phyloP scores from a whole-genome alignment of 2,329 filamentous ascomycete species.

The Paramyrothecium roridum region DNA sequence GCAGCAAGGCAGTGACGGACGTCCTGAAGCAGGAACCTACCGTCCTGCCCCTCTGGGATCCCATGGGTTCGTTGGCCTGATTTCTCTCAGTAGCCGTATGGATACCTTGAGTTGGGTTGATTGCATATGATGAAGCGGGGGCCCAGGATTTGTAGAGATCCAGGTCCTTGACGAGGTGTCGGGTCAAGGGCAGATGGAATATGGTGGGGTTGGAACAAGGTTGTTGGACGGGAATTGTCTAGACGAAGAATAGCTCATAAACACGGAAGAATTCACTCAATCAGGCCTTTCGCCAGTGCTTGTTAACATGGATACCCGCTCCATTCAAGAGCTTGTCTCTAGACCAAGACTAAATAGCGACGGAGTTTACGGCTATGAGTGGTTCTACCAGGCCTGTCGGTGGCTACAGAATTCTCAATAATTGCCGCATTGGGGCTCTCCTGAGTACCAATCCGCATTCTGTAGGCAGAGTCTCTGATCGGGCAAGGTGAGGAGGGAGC shows the following conservation, averaged over 20 bases:
- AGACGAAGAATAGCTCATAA: no score
- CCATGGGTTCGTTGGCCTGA: slow-evolving; percentile 70
- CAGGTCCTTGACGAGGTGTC: no score
- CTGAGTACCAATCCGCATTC: background rate
- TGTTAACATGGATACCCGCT: background rate
- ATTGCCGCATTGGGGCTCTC: no score
- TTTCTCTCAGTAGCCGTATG: background rate
- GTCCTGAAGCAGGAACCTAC: slow-evolving; percentile 68
- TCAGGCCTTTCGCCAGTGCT: no score
- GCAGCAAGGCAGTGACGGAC: slow-evolving; percentile 63
- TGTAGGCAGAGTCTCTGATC: background rate
- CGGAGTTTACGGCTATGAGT: background rate
- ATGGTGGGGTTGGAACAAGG: no score
- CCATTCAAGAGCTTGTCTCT: background rate
- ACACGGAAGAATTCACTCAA: no score
- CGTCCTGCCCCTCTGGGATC: slow-evolving; percentile 75
- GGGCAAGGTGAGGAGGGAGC: background rate
- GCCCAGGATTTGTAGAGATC: background rate
- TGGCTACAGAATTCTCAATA: background rate
- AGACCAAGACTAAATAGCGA: background rate
- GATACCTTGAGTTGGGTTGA: background rate
- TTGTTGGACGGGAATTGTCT: no score
- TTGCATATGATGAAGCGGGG: background rate
- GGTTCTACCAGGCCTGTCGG: background rate
- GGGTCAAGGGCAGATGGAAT: no score